These are phyloP conservation scores for Fraxinus baroniana DNA, from an alignment of 305 asterid genomes.

Conservation along the genomic window DNA sequence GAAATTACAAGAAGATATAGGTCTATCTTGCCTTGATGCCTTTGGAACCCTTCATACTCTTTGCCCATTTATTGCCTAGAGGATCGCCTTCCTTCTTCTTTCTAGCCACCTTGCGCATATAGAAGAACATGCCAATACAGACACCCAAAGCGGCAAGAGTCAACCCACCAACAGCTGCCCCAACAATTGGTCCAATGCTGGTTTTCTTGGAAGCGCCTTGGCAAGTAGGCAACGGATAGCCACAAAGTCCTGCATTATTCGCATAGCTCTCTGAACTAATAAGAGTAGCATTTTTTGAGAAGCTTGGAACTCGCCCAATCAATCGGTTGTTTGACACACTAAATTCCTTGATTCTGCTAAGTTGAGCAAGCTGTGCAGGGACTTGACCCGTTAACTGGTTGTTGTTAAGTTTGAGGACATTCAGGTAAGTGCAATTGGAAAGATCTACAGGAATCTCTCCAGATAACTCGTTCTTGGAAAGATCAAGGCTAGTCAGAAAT, in stretches of 20 bases:
- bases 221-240: slow-evolving; percentile 44
- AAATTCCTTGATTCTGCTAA: slow-evolving; percentile 49
- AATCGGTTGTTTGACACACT: slow-evolving; percentile 51
- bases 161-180: slow-evolving; percentile 59
- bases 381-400: slow-evolving; percentile 62
- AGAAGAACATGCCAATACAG: slow-evolving; percentile 34
- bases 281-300: slow-evolving; percentile 25
- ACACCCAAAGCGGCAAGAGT: slow-evolving; percentile 44
- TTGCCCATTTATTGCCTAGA: slow-evolving; percentile 61
- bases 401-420: slow-evolving; percentile 51
- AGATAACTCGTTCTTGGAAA: slow-evolving; percentile 59
- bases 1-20: not conserved
- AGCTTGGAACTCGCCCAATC: slow-evolving; percentile 52
- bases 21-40: slow-evolving; percentile 50
- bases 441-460: slow-evolving; percentile 58
- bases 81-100: slow-evolving; percentile 58
- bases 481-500: slow-evolving; percentile 49
- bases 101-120: slow-evolving; percentile 40
- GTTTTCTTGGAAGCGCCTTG: slow-evolving; percentile 28
- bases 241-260: slow-evolving; percentile 60
- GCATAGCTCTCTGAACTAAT: slow-evolving; percentile 39
- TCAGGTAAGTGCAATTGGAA: slow-evolving; percentile 51
- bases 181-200: slow-evolving; percentile 33
- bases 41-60: slow-evolving; percentile 58
- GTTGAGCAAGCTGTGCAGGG: slow-evolving; percentile 51